phyloP scores from a whole-genome alignment of 805 yeast genomes.

The Ogataea trehaloabstinens region DNA sequence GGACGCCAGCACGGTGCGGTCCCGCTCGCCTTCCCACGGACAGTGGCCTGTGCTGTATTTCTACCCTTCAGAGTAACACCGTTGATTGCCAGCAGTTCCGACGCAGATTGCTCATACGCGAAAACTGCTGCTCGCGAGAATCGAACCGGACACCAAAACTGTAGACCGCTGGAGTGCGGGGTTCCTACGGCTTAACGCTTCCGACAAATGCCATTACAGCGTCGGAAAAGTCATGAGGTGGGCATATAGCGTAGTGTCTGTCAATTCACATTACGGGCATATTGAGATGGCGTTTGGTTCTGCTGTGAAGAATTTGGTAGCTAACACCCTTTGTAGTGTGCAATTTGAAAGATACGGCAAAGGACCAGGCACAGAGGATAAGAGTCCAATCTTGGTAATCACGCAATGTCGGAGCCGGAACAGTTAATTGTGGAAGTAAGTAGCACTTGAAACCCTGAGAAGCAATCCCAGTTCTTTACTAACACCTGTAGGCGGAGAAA shows the following conservation, averaged over 20 bases:
- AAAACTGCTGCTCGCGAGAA: constrained; percentile 35
- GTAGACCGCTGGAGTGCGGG: constrained; percentile 10
- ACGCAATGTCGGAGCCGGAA: constrained; percentile 37
- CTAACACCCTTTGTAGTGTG: no score
- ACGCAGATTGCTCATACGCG: constrained; percentile 34
- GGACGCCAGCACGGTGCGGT: constrained; percentile 36
- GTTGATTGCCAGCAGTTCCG: constrained; percentile 30
- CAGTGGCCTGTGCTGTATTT: constrained; percentile 42
- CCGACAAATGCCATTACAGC: constrained; percentile 37
- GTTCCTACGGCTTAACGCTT: constrained; percentile 24
- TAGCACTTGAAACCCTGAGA: constrained; percentile 4
- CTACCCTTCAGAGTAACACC: constrained; percentile 41
- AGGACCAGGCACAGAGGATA: no score
- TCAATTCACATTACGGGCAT: no score
- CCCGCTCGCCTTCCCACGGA: constrained; percentile 43
- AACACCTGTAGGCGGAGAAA: constrained; percentile 56
- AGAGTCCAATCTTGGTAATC: no score
- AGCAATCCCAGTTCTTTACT: constrained; percentile 1
- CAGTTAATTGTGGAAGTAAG: constrained; percentile 33
- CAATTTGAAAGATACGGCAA: no score
- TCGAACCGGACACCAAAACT: constrained; percentile 44
- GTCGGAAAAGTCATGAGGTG: no score
- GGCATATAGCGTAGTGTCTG: no score
- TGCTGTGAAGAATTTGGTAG: no score
- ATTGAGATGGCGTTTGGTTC: no score